phyloP scores from a whole-genome alignment of 371 early-diverging fungal species.

The Saksenaea vasiformis region DNA sequence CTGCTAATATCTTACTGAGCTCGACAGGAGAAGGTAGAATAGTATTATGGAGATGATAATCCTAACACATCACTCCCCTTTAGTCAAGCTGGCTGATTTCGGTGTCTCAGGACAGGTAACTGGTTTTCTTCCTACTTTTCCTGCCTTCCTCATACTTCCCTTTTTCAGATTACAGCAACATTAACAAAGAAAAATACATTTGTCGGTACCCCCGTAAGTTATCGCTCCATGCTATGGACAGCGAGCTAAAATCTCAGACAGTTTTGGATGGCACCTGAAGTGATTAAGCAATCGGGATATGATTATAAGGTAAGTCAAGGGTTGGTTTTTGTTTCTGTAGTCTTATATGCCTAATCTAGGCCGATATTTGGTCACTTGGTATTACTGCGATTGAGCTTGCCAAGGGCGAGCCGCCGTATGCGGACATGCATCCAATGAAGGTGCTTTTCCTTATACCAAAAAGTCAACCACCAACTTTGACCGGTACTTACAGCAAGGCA shows the following conservation, averaged over 20 bases:
- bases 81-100: constrained; percentile 96
- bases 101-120: constrained; percentile 93
- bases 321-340: background rate
- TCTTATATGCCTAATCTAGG: constrained; percentile 39
- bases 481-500: constrained; percentile 76
- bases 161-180: constrained; percentile 79
- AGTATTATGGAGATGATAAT: background rate
- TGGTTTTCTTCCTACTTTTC: background rate
- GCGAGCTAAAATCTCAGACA: constrained; percentile 13
- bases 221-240: background rate
- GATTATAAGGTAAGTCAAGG: constrained; percentile 71
- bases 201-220: constrained; percentile 95
- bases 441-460: constrained; percentile 93
- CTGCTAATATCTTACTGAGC: constrained; percentile 85
- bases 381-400: constrained; percentile 98
- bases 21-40: constrained; percentile 68
- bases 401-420: constrained; percentile 91
- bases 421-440: constrained; percentile 91
- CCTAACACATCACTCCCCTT: too few species aligned
- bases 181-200: constrained; percentile 96
- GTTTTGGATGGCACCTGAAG: constrained; percentile 99
- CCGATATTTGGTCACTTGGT: constrained; percentile 99
- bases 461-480: constrained; percentile 85
- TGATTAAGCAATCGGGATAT: constrained; percentile 95
- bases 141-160: background rate